Conservation (phyloP, 257 asterid species). For the Knoxia roxburghii region DNA sequence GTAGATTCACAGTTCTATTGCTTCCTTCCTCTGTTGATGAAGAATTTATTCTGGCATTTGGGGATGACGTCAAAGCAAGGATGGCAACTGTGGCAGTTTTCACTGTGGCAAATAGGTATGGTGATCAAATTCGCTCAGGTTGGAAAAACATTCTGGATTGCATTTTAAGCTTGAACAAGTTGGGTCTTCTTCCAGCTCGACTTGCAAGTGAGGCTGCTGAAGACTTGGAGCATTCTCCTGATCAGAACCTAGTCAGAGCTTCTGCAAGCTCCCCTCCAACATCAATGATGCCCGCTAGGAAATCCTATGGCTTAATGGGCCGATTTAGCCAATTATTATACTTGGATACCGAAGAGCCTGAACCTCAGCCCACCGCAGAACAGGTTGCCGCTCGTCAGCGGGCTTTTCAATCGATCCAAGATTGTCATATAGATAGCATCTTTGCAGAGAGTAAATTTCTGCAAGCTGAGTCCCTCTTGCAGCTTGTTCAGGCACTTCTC, state of each 20-base stretch:
- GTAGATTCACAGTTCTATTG: constrained; percentile 71
- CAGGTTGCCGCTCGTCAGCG: constrained; percentile 74
- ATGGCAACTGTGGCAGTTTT: constrained; percentile 80
- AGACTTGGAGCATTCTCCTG: constrained; percentile 50
- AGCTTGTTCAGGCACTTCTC: constrained; percentile 79
- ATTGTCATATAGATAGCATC: constrained; percentile 72
- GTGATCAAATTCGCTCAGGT: constrained; percentile 74
- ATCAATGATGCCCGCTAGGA: constrained; percentile 46
- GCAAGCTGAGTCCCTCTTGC: constrained; percentile 72
- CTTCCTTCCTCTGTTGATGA: constrained; percentile 59
- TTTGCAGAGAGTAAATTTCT: constrained; percentile 89
- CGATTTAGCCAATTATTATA: constrained; percentile 75
- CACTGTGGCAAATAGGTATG: constrained; percentile 70
- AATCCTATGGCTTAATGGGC: constrained; percentile 78
- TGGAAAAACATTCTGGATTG: constrained; percentile 94
- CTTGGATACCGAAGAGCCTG: constrained; percentile 77
- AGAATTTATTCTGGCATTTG: constrained; percentile 59
- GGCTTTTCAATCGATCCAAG: constrained; percentile 64
- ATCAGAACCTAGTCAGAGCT: constrained; percentile 35
- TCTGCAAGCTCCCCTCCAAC: constrained; percentile 34
- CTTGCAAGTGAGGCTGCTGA: constrained; percentile 76
- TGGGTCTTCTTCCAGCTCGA: constrained; percentile 87
- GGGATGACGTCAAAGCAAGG: constrained; percentile 70
- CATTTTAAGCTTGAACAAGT: constrained; percentile 71
- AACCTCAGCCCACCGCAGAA: constrained; percentile 70